Conservation (phyloP, 345 rosid species). For the Kandelia obovata region DNA sequence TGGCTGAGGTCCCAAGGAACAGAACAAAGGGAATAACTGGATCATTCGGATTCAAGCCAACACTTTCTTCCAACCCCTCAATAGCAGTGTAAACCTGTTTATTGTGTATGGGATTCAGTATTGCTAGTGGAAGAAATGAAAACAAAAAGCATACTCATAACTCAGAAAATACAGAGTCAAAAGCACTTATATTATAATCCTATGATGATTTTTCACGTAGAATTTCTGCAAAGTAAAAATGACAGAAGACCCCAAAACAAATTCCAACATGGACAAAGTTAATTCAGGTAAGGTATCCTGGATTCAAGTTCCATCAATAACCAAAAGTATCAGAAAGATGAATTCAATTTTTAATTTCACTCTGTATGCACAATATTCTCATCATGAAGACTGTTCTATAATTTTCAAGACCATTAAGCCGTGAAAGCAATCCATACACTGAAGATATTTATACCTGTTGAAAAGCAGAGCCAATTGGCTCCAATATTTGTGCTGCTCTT, state of each 20-base stretch:
- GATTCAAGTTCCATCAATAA: not conserved
- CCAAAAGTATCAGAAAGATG: not conserved
- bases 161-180: not conserved
- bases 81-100: constrained; percentile 48
- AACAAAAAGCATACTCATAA: constrained; percentile 1
- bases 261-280: constrained; percentile 1
- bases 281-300: not conserved
- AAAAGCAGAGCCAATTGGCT: constrained; percentile 59
- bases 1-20: constrained; percentile 57
- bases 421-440: constrained; percentile 16
- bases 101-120: constrained; percentile 8
- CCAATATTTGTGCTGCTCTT: constrained; percentile 41
- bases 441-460: constrained; percentile 54
- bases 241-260: constrained; percentile 9
- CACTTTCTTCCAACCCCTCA: constrained; percentile 63
- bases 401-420: not conserved
- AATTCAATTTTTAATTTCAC: constrained; percentile 1
- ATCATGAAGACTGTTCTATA: not conserved
- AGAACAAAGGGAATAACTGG: constrained; percentile 70
- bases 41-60: constrained; percentile 85
- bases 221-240: not conserved
- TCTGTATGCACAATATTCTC: not conserved
- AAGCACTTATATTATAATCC: not conserved
- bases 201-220: constrained; percentile 2
- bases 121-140: not conserved